Evolutionary conservation across 805 yeast genomes (phyloP).

Genomic region (Kodamaea kakaduensis): DNA sequence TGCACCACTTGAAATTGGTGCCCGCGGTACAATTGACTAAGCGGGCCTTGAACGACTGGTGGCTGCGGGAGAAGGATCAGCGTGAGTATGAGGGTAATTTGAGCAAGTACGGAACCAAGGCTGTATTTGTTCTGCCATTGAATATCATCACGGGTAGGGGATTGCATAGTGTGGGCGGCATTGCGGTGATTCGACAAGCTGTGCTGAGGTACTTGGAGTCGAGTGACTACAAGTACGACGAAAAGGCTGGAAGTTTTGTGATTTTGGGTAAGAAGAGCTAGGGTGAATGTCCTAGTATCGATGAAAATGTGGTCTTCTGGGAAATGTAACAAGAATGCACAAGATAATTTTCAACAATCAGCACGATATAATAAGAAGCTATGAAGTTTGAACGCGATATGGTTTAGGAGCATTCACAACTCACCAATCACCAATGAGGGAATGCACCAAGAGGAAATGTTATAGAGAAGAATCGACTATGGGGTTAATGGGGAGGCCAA

Average conservation of each 20-base stretch:
- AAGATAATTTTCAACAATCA: no score
- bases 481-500: no score
- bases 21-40: constrained; percentile 42
- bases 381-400: no score
- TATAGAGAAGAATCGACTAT: no score
- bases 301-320: no score
- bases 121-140: constrained; percentile 40
- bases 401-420: no score
- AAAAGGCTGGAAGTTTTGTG: constrained; percentile 39
- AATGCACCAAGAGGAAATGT: no score
- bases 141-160: constrained; percentile 66
- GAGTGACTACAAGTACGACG: constrained; percentile 43
- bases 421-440: no score
- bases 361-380: no score
- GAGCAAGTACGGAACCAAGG: constrained; percentile 30
- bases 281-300: no score
- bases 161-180: constrained; percentile 58
- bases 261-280: constrained; percentile 40
- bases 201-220: constrained; percentile 38
- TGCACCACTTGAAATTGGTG: constrained; percentile 50
- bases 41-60: constrained; percentile 50
- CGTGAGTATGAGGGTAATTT: constrained; percentile 40
- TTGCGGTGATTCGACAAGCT: constrained; percentile 42
- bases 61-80: constrained; percentile 49
- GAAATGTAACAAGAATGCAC: no score